Base-by-base conservation (phyloP, 495 filamentous ascomycete genomes). In the Aspergillus sclerotioniger region DNA sequence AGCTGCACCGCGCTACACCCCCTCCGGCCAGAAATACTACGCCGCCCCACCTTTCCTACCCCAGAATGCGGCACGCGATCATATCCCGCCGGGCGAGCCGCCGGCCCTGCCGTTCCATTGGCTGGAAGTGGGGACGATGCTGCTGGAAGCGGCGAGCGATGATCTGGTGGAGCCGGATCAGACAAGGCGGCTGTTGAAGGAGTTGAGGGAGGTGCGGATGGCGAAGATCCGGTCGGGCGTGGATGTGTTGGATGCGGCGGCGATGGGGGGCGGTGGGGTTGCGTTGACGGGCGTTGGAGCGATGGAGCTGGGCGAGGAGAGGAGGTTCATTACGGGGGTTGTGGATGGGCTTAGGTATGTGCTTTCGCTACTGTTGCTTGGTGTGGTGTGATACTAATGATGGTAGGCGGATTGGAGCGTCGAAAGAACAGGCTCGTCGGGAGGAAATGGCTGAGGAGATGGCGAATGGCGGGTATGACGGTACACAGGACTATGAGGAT, bases 91-190 rank as follows among this genome's bases (percentile, higher is more conserved):
- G 5, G 52, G 62, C 2, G 70, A 74, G 31, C 58, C 66, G 12
- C 84, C 87, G 13, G 83, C 86, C 16, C 79, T 98, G 10, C 94
- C 94, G 1, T 98, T 92, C 64, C 92, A 96, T 72, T 98, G 92
- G 91, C 80, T 96, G 0, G 92, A 96, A 70, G 76, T 96, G 0
- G 86, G 87, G 0, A 90, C 94, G 68, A 83, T 93, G 68, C 77
- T 98, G 37, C 81, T 98, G 3, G 88, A 91, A 29, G 87, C 85
- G 20, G 92, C 92, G 21, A 81, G 82, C 8, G 93, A 98, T 71
- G 93, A 98, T 67, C 81, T 98, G 43, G 81, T 87, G 0, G 86
- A 88, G 2, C 79, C 88, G 8, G 88, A 91, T 59, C 80, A 83
- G 62, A 87, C 95, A 20, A 77, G 92, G 10, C 81, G 87, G 51